Base-by-base conservation (phyloP, 2,329 filamentous ascomycete species). In the Fusarium torulosum region DNA sequence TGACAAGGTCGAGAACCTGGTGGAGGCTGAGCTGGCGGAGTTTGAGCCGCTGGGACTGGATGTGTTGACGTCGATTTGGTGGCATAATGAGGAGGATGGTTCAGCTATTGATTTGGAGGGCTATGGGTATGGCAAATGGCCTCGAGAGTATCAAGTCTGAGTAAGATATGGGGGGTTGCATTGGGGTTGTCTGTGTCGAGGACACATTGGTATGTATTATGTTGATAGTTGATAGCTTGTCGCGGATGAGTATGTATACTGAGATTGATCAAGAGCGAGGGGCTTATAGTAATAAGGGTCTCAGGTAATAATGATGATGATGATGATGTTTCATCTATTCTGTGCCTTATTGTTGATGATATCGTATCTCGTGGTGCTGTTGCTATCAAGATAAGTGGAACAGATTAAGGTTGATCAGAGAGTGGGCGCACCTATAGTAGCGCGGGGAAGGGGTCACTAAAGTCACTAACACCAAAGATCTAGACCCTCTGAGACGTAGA, bases 381-480 rank as follows among this genome's bases (percentile, higher is more conserved):
- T 40, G 25, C 17, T 37, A 14, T 10, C 15, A 31, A 19, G 35
- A 55, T 55, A 63, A 56, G 42, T 62, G 59, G 50, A 57, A 56
- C 53, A 31, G 25, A 41, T 52, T 50, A 64, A 55, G 60, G 60
- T 63, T 63, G 46, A 52, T 59, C 41, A 23, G 11, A 51, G n/a
- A 57, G 62, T 45, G 62, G 61, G 54, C 50, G 50, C 57, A 55
- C 33, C 33, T 59, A 50, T 45, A 40, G 50, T 40, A 53, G 54
- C 62, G 62, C 60, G 62, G 63, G 61, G 63, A 62, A 35, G 15
- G 31, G 15, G 25, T 21, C 55, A 60, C 33, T 53, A 43, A 46
- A 59, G 44, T 29, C 55, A 49, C 43, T 40, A 51, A 45, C 50
- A 61, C 42, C 43, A 58, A 31, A 63, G 37, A 62, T 62, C 62